Conservation (phyloP, 306 rosid species). For the Ceratonia siliqua region DNA sequence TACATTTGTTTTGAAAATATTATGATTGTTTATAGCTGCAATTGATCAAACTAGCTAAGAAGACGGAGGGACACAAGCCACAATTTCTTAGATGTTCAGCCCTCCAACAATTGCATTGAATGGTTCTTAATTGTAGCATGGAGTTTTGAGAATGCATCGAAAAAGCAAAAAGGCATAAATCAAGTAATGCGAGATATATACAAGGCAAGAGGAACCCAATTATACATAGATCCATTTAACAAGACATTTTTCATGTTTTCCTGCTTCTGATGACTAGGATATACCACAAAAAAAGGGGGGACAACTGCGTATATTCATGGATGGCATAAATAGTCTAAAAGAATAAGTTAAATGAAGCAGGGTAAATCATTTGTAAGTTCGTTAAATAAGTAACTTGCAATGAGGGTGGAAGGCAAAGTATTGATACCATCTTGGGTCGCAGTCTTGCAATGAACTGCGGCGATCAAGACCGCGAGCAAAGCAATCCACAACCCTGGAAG, state of each 20-base stretch:
- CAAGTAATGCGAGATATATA: neutral
- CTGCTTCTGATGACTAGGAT: too few relatives aligned
- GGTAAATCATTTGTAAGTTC: too few relatives aligned
- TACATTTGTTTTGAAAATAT: neutral
- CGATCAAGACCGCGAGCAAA: constrained; percentile 45
- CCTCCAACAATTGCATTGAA: neutral
- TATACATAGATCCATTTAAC: neutral
- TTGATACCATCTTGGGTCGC: constrained; percentile 44
- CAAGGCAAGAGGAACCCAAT: neutral
- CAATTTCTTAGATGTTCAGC: too few relatives aligned
- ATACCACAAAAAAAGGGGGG: too few relatives aligned
- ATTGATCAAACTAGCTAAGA: neutral
- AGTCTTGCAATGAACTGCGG: constrained; percentile 50
- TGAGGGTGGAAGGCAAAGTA: neutral
- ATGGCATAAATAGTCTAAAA: too few relatives aligned
- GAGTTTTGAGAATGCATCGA: neutral
- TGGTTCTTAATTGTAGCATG: neutral
- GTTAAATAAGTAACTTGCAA: neutral
- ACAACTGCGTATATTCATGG: too few relatives aligned
- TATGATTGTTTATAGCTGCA: neutral
- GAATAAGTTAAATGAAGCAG: too few relatives aligned
- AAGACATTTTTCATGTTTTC: too few relatives aligned
- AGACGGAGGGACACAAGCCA: neutral
- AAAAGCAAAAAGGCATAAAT: neutral
- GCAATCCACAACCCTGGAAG: constrained; percentile 60